Base-by-base conservation (phyloP, 208 protist genomes). In the Leishmania aethiopica region DNA sequence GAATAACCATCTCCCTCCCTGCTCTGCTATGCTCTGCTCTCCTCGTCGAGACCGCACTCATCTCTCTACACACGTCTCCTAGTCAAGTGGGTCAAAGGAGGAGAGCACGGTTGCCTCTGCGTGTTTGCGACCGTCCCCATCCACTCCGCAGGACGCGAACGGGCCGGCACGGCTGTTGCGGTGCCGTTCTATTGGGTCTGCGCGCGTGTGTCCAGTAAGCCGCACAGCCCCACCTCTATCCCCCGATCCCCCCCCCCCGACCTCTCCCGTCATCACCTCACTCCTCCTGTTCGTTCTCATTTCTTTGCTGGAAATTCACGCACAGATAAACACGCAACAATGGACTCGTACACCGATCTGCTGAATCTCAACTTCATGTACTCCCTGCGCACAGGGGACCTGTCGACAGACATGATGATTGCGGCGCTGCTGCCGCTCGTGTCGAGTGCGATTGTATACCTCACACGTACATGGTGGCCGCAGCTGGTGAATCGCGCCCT, bases 281-380 rank as follows among this genome's bases (percentile, higher is more conserved):
- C n/a, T 40, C 47, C 25, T 60, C 32, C 32, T 35, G 69, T 11
- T 80, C 62, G 53, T 28, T 66, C 49, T n/a, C 66, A 57, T 80
- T 75, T 83, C 51, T 62, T 49, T 71, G 42, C 28, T 77, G 17
- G 8, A 10, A 72, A 70, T 19, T 45, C 57, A 78, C 51, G 19
- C 25, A 66, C n/a, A 69, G n/a, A 51, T 32, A 3, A 22, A 37
- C 40, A 8, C 57, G 75, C 35, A 47, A 49, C 75, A 77, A 97
- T 97, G 94, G 93, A 97, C 85, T 86, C 89, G 59, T 96, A 95
- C 64, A 83, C 87, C 62, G 88, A 92, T 32, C 77, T 97, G 45
- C 84, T 97, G 83, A 97, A 96, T 71, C 88, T 96, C 47, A 96
- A 96, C 79, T 94, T 97, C 70, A 97, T 97, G 95, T 86, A 91